A percentile compares a stretch with the other conserved stretches of the same genome.
These are phyloP conservation scores for Microsporum canis DNA, from an alignment of 2,329 filamentous ascomycete species.

Conservation along the genomic window DNA sequence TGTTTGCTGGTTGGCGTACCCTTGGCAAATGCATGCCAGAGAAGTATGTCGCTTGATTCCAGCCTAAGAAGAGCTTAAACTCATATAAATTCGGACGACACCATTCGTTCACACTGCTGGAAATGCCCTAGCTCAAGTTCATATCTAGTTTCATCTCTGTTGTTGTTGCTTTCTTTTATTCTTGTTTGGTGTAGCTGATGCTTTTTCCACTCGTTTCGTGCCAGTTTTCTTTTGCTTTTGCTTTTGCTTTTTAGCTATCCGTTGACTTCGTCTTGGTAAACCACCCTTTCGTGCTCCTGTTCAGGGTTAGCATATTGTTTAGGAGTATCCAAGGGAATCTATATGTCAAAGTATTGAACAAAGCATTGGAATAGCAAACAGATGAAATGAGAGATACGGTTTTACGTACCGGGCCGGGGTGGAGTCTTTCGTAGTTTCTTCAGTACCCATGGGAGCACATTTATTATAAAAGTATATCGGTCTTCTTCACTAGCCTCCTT, in stretches of 20 bases:
- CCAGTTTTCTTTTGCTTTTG: background rate
- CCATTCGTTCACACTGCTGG: background rate
- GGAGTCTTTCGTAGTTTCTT: background rate
- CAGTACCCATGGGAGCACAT: constrained; percentile 1
- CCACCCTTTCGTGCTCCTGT: background rate
- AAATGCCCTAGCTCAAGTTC: background rate
- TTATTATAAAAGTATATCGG: constrained; percentile 3
- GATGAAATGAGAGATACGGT: background rate
- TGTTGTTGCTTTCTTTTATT: background rate
- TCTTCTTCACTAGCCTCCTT: constrained; percentile 1
- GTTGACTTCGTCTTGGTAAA: background rate
- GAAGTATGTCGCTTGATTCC: background rate
- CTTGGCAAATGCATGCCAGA: background rate
- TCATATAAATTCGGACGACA: background rate
- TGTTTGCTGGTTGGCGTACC: background rate
- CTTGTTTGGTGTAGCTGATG: background rate
- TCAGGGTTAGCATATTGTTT: background rate
- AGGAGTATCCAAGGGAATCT: background rate
- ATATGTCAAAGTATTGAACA: background rate
- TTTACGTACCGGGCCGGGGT: background rate
- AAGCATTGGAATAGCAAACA: no score
- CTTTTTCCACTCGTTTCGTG: background rate
- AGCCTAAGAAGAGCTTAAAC: background rate
- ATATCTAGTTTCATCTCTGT: background rate
- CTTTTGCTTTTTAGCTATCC: background rate